Base-by-base conservation (phyloP, 2,329 filamentous ascomycete genomes). In the Xylariaceae sp. region DNA sequence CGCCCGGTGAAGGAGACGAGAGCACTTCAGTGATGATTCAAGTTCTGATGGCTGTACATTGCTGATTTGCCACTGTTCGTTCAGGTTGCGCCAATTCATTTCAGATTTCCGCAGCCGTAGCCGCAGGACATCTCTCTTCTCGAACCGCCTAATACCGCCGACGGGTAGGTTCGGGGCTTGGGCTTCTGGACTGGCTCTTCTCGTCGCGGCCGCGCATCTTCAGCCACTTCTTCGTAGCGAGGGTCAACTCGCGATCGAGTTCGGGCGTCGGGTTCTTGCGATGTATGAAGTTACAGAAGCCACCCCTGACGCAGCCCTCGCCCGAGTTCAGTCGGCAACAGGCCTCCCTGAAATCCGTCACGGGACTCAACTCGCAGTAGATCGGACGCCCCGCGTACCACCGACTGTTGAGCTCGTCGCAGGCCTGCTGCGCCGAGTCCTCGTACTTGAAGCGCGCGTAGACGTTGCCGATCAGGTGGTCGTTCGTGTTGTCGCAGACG, bases 391-490 rank as follows among this genome's bases (percentile, higher is more conserved):
- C 93, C 50, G 93, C 92, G 72, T 98, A 98, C 93, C 93, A 98
- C 62, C 93, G 85, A 47, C 80, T 84, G 71, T 97, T 98, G 59
- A 97, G 81, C 50, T 86, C 85, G 71, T 97, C 93, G 77, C 92
- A 96, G 50, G 93, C 93, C 54, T 83, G 81, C 68, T 97, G 91
- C 41, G 93, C 91, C 44, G 85, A 85, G 69, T 98, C 93, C 78
- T 98, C 93, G 79, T 97, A 98, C 73, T 98, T 98, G 85, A 97
- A 98, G 58, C 93, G 89, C 41, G 93, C 93, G 75, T 98, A 98
- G 63, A 98, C 93, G 71, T 98, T 98, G 64, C 93, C 93, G 65
- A 98, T 96, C 42, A 98, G 79, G 72, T 98, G 92, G 66, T 98
- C 93, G 72, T 98, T 98, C 72, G 97, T 97, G 71, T 98, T 98